Evolutionary conservation across 2,329 filamentous ascomycete genomes (phyloP), one percentile per base, ranked within the genome.

Genomic region (Cladophialophora bantiana): DNA sequence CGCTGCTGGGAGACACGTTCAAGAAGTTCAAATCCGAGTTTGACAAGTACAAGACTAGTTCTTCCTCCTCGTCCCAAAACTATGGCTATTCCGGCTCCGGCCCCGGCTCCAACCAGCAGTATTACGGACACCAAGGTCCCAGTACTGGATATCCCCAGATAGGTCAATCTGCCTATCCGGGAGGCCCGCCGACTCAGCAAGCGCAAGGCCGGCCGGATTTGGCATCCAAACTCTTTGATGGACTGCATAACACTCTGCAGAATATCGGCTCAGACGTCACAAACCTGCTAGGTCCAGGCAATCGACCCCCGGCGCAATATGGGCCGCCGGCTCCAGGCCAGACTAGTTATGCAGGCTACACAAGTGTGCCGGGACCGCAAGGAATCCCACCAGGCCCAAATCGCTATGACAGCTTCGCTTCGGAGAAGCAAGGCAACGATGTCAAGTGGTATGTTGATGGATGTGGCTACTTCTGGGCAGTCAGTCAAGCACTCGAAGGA

Each of bases 391-490:
- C 59, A 12, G 68, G 57, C 40, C 63, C 62, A 64, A 81, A 85
- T 71, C 82, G 84, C 56, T 86, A 80, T 73, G 76, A 82, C 67
- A 84, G 82, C 66, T 95, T 95, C 79, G 89, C 90, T 0, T 86
- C 90, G 1, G 86, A 88, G 76, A 86, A 89, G 35, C 84, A 85
- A 18, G 90, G 90, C 63, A 89, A 91, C 75, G 81, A 86, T 71
- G 87, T 86, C 66, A 95, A 95, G 82, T 95, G 92, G 92, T 93
- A 90, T 78, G 91, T 94, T 32, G 91, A 94, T 75, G 91, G 89
- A 12, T 91, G 89, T 75, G 87, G 88, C 9, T 94, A 94, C 76
- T 92, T 95, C 81, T 92, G 88, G 84, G 92, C 92, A n/a, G 90
- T 95, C 1, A 91, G 88, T 48, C 82, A 89, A 71, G 92, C 92